Evolutionary conservation across 2,329 filamentous ascomycete genomes (phyloP), one percentile per base, ranked within the genome.

Genomic region (Aspergillus neoniger): DNA sequence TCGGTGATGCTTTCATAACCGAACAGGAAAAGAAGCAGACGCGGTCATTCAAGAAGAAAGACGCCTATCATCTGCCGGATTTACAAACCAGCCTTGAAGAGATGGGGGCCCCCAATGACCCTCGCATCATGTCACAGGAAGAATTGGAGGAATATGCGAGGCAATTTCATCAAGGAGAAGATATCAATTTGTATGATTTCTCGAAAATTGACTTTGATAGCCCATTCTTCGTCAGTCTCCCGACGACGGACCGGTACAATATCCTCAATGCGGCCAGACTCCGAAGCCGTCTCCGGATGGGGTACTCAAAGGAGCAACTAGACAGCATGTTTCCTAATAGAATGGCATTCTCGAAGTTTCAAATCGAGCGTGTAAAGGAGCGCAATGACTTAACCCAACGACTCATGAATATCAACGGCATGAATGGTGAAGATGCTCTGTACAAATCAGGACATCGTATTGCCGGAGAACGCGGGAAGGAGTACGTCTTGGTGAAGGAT

Each of bases 181-280:
- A 98, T 73, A 90, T 98, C 57, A 82, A 81, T 65, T 77, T 93
- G 5, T 98, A 98, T 76, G 94, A 98, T 77, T 99, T 99, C 73
- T 96, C 91, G 72, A 98, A 98, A 77, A 99, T 99, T 69, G 95
- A 99, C 73, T 99, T 98, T 70, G 91, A 98, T 66, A 91, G 93
- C 66, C 88, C 94, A 12, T 99, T 99, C 77, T 99, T 99, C 79
- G 86, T 90, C 74, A 96, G 92, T 73, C 78, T 99, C 59, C 95
- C 96, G 0, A 84, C 92, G 1, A 89, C 89, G 2, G 95, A 99
- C 79, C 87, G 94, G 52, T 99, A 99, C 80, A 98, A 98, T 69
- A 99, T 99, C 56, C 79, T 99, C 21, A 99, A 99, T 72, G 95
- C 96, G 1, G 95, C 96, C 1, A 85, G 95, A 63, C 74, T 99